These are phyloP conservation scores for Apostasia shenzhenica DNA, from an alignment of 106 monocot genomes.

Conservation along the genomic window DNA sequence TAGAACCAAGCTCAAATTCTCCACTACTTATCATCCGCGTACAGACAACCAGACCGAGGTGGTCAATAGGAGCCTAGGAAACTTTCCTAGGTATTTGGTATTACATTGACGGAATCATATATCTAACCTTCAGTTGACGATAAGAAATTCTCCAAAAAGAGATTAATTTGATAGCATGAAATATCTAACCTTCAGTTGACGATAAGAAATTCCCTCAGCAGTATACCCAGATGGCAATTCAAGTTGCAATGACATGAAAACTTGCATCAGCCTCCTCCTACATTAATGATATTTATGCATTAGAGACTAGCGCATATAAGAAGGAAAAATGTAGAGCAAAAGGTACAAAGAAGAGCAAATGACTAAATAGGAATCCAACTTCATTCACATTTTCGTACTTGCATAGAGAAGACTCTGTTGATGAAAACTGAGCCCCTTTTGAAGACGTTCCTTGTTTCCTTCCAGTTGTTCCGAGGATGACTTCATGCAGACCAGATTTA, in stretches of 20 bases:
- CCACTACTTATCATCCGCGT: too few relatives aligned
- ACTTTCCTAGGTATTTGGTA: too few relatives aligned
- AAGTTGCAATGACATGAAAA: constrained; percentile 39
- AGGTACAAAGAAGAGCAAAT: background rate
- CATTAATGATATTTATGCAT: constrained; percentile 9
- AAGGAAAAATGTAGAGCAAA: background rate
- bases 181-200: constrained; percentile 54
- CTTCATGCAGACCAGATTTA: constrained; percentile 75
- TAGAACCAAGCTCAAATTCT: too few relatives aligned
- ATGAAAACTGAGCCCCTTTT: constrained; percentile 63
- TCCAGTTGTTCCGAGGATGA: constrained; percentile 86
- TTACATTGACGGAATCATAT: too few relatives aligned
- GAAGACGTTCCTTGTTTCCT: constrained; percentile 93
- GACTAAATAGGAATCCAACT: background rate
- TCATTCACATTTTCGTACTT: constrained; percentile 39
- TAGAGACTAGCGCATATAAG: background rate
- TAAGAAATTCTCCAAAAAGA: too few relatives aligned
- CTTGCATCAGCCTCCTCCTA: constrained; percentile 74
- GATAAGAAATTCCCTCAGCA: constrained; percentile 36
- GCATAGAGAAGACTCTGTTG: constrained; percentile 81
- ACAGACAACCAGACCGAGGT: too few relatives aligned
- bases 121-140: too few relatives aligned
- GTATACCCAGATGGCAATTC: constrained; percentile 14
- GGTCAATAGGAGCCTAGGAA: too few relatives aligned
- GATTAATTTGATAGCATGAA: too few relatives aligned